Evolutionary conservation across 2,329 filamentous ascomycete species (phyloP).

Genomic region (Colletotrichum ledebouriae): DNA sequence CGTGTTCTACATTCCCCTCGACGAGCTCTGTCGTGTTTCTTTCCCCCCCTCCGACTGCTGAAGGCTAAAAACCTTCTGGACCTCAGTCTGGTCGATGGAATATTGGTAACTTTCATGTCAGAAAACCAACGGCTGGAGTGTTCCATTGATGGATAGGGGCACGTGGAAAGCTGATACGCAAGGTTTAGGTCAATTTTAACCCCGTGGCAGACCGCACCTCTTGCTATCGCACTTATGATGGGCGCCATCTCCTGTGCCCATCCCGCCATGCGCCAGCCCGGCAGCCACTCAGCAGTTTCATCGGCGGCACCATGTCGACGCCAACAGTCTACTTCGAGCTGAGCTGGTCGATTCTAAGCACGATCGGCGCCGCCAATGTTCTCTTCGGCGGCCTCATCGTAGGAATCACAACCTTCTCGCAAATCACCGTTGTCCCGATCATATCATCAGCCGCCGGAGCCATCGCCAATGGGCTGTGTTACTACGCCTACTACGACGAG

Average conservation of each 20-base stretch:
- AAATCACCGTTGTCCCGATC: constrained; percentile 56
- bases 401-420: constrained; percentile 56
- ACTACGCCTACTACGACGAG: constrained; percentile 56
- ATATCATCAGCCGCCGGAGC: constrained; percentile 54
- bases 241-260: rapidly evolving
- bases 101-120: neutral
- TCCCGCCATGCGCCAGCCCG: constrained; percentile 7
- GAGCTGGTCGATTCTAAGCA: constrained; percentile 61
- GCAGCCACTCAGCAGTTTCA: neutral
- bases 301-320: constrained; percentile 24
- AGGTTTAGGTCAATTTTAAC: constrained; percentile 4
- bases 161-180: neutral
- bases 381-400: constrained; percentile 55
- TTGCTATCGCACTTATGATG: no score
- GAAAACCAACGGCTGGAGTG: neutral
- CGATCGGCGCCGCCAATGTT: constrained; percentile 57
- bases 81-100: neutral
- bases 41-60: neutral
- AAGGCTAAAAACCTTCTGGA: neutral
- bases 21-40: neutral
- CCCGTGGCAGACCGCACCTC: neutral
- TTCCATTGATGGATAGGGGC: neutral
- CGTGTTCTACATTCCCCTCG: neutral
- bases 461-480: constrained; percentile 59
- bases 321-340: constrained; percentile 55